Base-by-base conservation (phyloP, 345 rosid species). In the Lepidium sativum region DNA sequence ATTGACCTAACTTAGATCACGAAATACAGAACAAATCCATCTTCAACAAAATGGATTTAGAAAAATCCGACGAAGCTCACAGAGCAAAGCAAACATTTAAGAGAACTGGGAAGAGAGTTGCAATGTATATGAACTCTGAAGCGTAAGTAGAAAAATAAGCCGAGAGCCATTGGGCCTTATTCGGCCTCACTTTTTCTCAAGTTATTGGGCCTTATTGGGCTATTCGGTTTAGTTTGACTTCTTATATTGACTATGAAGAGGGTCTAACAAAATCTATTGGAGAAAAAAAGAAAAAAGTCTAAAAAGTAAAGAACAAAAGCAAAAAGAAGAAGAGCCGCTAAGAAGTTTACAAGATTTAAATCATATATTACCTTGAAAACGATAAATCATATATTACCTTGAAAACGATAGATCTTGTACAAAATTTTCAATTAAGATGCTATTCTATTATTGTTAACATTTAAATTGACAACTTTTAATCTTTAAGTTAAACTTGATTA, bases 281-380 rank as follows among this genome's bases (percentile, higher is more conserved):
- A n/a, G n/a, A n/a, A n/a, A n/a, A n/a, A n/a, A n/a, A n/a, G n/a
- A n/a, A n/a, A n/a, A n/a, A n/a, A n/a, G 4, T 15, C n/a, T 15
- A 9, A 8, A 38, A 51, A n/a, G n/a, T n/a, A 17, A 20, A 50
- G 9, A 0, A 18, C 13, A 9, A 31, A 54, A 54, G 5, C 32
- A 10, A 57, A 48, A 40, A 50, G 59, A 17, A 31, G 5, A 59
- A 68, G 58, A 58, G 60, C 25, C 59, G 42, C 20, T 49, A 57
- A n/a, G n/a, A n/a, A n/a, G n/a, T n/a, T n/a, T n/a, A n/a, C n/a
- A n/a, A 14, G 4, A 29, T 1, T 38, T 35, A 35, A 45, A 17
- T 35, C 15, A 47, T 25, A 32, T 45, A 25, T 16, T 4, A 45
- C 18, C 9, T 48, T 58, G 41, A 25, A 32, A 41, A 31, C 5